Evolutionary conservation across 257 asterid genomes (phyloP).

Genomic region (Scutellaria galericulata): DNA sequence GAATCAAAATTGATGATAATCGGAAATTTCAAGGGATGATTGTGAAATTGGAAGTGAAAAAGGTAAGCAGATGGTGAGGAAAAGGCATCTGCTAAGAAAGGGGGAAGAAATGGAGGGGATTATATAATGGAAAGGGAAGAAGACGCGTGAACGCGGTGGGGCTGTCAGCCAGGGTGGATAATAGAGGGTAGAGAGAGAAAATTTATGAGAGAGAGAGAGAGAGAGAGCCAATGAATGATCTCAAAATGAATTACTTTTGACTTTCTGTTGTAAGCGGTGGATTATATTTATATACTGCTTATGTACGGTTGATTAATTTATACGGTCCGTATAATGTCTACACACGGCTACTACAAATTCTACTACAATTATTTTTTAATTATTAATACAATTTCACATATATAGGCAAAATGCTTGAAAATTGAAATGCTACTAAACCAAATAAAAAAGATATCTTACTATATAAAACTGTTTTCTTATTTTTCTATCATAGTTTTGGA

Average conservation of each 20-base stretch:
- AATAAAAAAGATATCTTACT: no score
- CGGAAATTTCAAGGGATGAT: background rate
- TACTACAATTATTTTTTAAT: no score
- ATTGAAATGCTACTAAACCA: no score
- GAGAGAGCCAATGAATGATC: constrained; percentile 18
- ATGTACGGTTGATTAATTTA: no score
- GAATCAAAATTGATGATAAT: background rate
- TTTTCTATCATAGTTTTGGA: no score
- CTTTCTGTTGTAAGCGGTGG: no score
- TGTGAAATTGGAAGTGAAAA: background rate
- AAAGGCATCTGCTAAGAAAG: constrained; percentile 57
- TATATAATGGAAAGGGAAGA: constrained; percentile 47
- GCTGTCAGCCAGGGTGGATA: constrained; percentile 41
- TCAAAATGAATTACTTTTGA: background rate
- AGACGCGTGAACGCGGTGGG: constrained; percentile 66
- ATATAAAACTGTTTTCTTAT: no score
- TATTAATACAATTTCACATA: no score
- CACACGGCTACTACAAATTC: no score
- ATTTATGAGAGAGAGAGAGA: background rate
- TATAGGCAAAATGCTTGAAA: no score
- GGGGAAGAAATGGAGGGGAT: background rate
- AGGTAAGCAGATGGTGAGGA: constrained; percentile 50
- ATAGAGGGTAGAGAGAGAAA: background rate
- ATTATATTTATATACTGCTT: no score
- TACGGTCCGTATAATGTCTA: no score